A percentile compares a stretch with the other conserved stretches of the same genome.
Evolutionary conservation across 2,329 filamentous ascomycete species (phyloP).

Genomic region (Drechslerella stenobrocha): DNA sequence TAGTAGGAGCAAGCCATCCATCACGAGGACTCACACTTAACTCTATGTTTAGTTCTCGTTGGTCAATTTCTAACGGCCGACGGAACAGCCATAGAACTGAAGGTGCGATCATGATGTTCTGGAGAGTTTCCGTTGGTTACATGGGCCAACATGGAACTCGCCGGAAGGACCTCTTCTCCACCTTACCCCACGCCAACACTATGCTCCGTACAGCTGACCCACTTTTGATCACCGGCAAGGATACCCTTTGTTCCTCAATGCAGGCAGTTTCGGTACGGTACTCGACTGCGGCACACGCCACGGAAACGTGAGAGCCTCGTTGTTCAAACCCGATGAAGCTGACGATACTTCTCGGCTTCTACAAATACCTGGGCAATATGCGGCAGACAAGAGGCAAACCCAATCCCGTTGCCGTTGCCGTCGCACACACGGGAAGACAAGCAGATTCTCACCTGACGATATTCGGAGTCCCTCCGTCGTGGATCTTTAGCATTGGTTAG

Average conservation of each 20-base stretch:
- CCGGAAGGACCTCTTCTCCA: slow-evolving; percentile 31
- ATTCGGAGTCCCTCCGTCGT: slow-evolving; percentile 26
- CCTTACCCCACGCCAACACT: slow-evolving; percentile 32
- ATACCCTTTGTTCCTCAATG: no score
- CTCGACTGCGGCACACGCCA: slow-evolving; percentile 45
- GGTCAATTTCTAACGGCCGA: slow-evolving; percentile 10
- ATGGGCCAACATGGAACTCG: slow-evolving; percentile 3
- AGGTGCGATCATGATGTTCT: neutral
- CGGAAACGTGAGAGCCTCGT: no score
- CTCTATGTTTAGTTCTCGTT: neutral
- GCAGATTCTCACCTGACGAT: slow-evolving; percentile 32
- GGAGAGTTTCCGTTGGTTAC: neutral
- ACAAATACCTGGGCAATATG: no score
- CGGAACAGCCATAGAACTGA: neutral
- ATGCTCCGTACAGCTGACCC: slow-evolving; percentile 43
- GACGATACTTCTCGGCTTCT: no score
- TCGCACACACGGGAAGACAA: slow-evolving; percentile 20
- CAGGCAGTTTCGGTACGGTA: no score
- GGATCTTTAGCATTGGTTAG: slow-evolving; percentile 45
- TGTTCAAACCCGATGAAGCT: no score
- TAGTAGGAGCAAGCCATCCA: neutral
- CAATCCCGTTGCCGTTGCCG: slow-evolving; percentile 26
- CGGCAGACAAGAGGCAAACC: slow-evolving; percentile 4
- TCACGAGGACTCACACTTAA: slow-evolving; percentile 28
- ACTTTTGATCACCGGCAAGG: slow-evolving; percentile 45